Base-by-base conservation (phyloP, 192 early-diverging fungal species). In the Phycomyces blakesleeanus region DNA sequence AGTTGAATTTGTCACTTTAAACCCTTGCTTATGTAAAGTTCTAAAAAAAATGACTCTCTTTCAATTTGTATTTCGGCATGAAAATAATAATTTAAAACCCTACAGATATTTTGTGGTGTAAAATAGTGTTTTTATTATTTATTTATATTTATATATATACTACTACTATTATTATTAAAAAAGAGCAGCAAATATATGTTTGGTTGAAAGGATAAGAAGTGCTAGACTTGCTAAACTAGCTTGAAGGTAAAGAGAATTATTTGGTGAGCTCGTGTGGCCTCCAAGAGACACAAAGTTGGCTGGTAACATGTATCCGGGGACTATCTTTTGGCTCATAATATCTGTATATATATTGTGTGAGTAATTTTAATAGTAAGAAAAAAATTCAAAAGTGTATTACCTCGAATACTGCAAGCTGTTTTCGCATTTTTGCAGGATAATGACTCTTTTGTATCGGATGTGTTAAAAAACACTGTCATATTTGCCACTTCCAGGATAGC, bases 381-480 rank as follows among this genome's bases (percentile, higher is more conserved):
- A 42, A 15, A 42, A 22, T 22, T 38, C 29, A 18, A 24, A 20
- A 16, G 37, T 34, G 4, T 22, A 21, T 61, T 62, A 62, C 60
- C 60, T 39, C n/a, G 24, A 15, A 62, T 22, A 34, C 18, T 62
- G 34, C 60, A 62, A 9, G 61, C 50, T 16, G 20, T 20, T n/a
- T 52, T 63, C 39, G 61, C 37, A 39, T 63, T 29, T 14, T 20
- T 18, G 16, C 61, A 63, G 9, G 51, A 2, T 21, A 37, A 21
- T 22, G 11, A 10, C 12, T 21, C 34, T 3, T 63, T 27, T 16
- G 51, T 15, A 18, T 61, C 34, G 11, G 73, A 57, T 9, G 59
- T 22, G 42, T 75, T 75, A n/a, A 66, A 75, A 37, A 69, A 75
- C 14, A 75, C 16, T 15, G 68, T 70, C 42, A 66, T 39, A 21